Base-by-base conservation (phyloP, 805 yeast species). In the Starmerella roubikii region DNA sequence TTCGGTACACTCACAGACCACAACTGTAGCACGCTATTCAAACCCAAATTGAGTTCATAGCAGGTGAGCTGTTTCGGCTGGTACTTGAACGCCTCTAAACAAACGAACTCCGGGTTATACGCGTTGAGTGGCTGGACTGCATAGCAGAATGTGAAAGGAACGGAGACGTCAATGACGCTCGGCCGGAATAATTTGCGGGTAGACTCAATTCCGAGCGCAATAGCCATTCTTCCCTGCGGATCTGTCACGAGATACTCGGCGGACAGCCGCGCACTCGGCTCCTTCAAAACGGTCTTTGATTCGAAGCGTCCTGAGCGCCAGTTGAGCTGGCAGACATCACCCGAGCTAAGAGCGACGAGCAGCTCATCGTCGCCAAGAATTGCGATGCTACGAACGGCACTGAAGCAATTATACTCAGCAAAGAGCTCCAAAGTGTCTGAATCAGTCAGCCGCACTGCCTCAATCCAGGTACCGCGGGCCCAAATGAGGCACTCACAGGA, bases 1-100 rank as follows among this genome's bases (percentile, higher is more conserved):
- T 47, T 47, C 1, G 58, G 52, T 2, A 73, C 57, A 7, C 44
- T 54, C 30, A 56, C 67, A n/a, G 68, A 53, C 58, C 59, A 66
- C 47, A 66, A 66, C 40, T 68, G 69, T 1, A 79, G 65, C 2
- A 86, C 70, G 54, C 78, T 80, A 52, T 86, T 86, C 34, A 88
- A 61, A 1, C 96, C 95, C 30, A 82, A 67, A 55, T 91, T 96
- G 20, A 86, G 60, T 52, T 83, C 88, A 59, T 88, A 88, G 54
- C 72, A 79, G 3, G 72, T 69, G 37, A 88, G 61, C 22, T 52
- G 47, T 35, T 60, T 65, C 41, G 52, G 30, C 21, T 37, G 47
- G 27, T 15, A 60, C 6, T 62, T 52, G 41, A 72, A 78, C 7
- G 71, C 59, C 53, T 88, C 97, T 7, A 91, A 58, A 0, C 86